phyloP scores from a whole-genome alignment of 306 rosid genomes.

The Vicia sativa region DNA sequence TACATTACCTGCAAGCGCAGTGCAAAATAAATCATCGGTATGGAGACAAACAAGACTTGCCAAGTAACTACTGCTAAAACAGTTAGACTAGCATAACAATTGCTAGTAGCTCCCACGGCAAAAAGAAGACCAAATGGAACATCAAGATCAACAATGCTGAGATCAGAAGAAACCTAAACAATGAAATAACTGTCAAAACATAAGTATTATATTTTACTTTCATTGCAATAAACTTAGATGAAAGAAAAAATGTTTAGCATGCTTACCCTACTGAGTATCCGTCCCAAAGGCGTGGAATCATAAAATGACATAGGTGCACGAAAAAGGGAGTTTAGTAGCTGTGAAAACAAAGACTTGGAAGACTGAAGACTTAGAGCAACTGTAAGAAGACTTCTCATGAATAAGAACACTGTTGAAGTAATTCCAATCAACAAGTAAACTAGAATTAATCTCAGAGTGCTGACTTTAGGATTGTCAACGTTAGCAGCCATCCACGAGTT shows the following conservation, averaged over 20 bases:
- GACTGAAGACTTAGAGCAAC: slow-evolving; percentile 71
- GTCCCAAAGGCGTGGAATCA: slow-evolving; percentile 93
- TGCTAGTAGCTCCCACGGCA: slow-evolving; percentile 60
- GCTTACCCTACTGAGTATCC: slow-evolving; percentile 89
- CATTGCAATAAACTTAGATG: slow-evolving; percentile 17
- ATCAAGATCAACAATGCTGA: slow-evolving; percentile 80
- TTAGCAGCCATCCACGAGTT: slow-evolving; percentile 91
- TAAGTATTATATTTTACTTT: no score
- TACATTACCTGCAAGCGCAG: slow-evolving; percentile 74
- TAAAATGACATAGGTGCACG: slow-evolving; percentile 89
- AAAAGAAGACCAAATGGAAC: slow-evolving; percentile 55
- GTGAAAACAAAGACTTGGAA: slow-evolving; percentile 71
- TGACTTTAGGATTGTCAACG: slow-evolving; percentile 67
- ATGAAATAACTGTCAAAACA: slow-evolving; percentile 11
- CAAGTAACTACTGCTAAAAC: slow-evolving; percentile 81
- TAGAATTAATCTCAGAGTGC: slow-evolving; percentile 57
- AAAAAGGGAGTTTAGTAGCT: slow-evolving; percentile 72
- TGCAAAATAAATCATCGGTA: slow-evolving; percentile 69
- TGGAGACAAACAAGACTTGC: slow-evolving; percentile 86
- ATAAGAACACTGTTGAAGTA: slow-evolving; percentile 51
- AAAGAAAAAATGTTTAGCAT: not conserved
- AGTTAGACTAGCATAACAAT: slow-evolving; percentile 60
- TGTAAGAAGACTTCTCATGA: slow-evolving; percentile 50
- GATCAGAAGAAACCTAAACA: slow-evolving; percentile 75
- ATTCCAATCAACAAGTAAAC: slow-evolving; percentile 81